phyloP scores from a whole-genome alignment of 495 filamentous ascomycete genomes.

The Trichoderma virens region DNA sequence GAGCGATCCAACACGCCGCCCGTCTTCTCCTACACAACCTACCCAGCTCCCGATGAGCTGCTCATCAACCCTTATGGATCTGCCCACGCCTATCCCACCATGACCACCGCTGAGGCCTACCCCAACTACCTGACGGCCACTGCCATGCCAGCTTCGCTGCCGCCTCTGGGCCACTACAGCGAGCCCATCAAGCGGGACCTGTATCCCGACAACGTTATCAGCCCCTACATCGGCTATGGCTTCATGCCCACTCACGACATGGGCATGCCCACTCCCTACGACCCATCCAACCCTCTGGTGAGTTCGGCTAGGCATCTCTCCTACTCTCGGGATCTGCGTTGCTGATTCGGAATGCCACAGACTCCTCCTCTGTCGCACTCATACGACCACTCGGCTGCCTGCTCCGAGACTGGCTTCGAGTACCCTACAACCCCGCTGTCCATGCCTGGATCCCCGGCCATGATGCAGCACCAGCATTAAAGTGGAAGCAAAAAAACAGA shows the following conservation, averaged over 20 bases:
- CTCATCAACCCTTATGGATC: conserved; percentile 56
- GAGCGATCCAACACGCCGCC: conserved; percentile 66
- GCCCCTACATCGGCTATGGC: conserved; percentile 69
- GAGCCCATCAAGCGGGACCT: conserved; percentile 55
- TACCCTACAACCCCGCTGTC: conserved; percentile 64
- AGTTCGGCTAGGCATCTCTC: conserved; percentile 39
- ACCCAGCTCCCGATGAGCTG: conserved; percentile 61
- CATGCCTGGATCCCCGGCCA: conserved; percentile 55
- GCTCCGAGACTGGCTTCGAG: conserved; percentile 51
- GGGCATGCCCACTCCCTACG: conserved; percentile 51
- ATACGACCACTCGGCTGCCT: conserved; percentile 62
- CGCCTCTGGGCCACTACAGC: conserved; percentile 57
- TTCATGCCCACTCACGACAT: conserved; percentile 71
- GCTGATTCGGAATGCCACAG: conserved; percentile 47
- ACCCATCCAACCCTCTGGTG: conserved; percentile 61
- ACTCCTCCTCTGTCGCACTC: conserved; percentile 80
- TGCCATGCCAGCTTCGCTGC: conserved; percentile 50
- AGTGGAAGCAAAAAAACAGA: background rate
- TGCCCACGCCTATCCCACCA: conserved; percentile 55
- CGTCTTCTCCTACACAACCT: conserved; percentile 56
- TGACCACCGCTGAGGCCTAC: conserved; percentile 56
- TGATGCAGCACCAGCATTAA: conserved; percentile 25
- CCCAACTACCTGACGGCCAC: conserved; percentile 56
- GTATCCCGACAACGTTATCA: conserved; percentile 57
- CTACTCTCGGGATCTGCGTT: conserved; percentile 32